A percentile compares a stretch with the other conserved stretches of the same genome.
Evolutionary conservation across 2,329 filamentous ascomycete genomes (phyloP).

Genomic region (Talaromyces sp.): DNA sequence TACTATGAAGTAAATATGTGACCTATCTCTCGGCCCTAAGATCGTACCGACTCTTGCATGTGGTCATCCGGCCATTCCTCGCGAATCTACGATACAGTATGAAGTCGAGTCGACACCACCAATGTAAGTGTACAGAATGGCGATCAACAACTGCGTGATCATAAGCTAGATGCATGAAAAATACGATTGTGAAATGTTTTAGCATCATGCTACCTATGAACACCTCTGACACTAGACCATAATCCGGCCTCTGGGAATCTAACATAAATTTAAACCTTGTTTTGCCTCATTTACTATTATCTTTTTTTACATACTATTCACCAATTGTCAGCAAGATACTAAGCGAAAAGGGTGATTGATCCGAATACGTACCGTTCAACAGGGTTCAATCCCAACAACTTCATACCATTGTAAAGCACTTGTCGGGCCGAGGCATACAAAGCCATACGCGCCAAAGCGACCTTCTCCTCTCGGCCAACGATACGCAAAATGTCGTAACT

Average conservation of each 20-base stretch:
- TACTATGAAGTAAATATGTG: neutral
- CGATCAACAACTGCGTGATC: neutral
- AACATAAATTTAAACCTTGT: neutral
- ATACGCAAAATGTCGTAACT: constrained; percentile 63
- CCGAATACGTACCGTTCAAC: constrained; percentile 50
- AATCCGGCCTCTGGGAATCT: constrained; percentile 6
- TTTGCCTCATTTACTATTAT: neutral
- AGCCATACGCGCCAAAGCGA: constrained; percentile 59
- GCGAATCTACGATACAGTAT: neutral
- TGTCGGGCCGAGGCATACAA: constrained; percentile 62
- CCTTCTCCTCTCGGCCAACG: constrained; percentile 56
- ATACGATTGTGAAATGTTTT: neutral
- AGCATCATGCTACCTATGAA: neutral
- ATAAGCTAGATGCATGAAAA: neutral
- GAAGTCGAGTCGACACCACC: neutral
- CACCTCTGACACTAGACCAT: constrained; percentile 27
- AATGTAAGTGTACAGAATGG: neutral
- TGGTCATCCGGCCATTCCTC: neutral
- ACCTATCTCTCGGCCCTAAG: neutral
- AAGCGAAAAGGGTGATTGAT: neutral
- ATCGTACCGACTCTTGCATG: neutral
- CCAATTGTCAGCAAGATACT: neutral
- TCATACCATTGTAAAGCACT: constrained; percentile 65
- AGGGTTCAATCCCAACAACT: constrained; percentile 62
- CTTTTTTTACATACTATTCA: constrained; percentile 4